Evolutionary conservation across 257 asterid species (phyloP).

Genomic region (Oldenlandia corymbosa): DNA sequence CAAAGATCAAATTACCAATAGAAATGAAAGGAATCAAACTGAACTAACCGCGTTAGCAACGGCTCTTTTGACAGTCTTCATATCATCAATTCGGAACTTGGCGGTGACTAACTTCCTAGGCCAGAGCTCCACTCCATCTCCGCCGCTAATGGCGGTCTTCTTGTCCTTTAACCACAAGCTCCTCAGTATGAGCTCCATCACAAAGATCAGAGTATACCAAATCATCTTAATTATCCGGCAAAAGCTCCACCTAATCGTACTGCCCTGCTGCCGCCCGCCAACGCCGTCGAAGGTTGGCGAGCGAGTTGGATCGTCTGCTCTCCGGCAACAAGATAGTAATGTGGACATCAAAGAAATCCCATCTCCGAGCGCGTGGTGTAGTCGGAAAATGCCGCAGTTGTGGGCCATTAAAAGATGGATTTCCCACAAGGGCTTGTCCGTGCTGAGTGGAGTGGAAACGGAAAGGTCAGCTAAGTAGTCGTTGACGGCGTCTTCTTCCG

Average conservation of each 20-base stretch:
- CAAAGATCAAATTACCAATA: too few species aligned
- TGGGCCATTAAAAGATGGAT: slow-evolving; percentile 59
- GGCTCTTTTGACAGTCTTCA: slow-evolving; percentile 33
- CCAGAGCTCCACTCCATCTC: slow-evolving; percentile 49
- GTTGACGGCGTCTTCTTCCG: slow-evolving; percentile 56
- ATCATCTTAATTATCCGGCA: slow-evolving; percentile 23
- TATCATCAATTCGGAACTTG: slow-evolving; percentile 29
- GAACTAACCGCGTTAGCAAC: slow-evolving; percentile 23
- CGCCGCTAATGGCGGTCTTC: slow-evolving; percentile 35
- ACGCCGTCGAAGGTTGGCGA: slow-evolving; percentile 26
- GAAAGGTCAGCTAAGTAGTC: slow-evolving; percentile 51
- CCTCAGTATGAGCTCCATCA: slow-evolving; percentile 26
- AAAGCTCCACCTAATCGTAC: slow-evolving; percentile 19
- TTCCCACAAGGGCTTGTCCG: slow-evolving; percentile 76
- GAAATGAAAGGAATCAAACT: too few species aligned
- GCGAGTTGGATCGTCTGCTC: slow-evolving; percentile 38
- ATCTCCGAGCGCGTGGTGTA: slow-evolving; percentile 86
- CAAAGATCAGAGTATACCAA: slow-evolving; percentile 31
- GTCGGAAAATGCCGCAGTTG: slow-evolving; percentile 41
- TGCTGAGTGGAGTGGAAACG: slow-evolving; percentile 44
- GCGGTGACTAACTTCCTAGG: slow-evolving; percentile 41
- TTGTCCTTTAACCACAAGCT: slow-evolving; percentile 35
- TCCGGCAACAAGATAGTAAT: slow-evolving; percentile 52
- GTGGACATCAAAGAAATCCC: slow-evolving; percentile 64
- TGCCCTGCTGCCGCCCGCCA: slow-evolving; percentile 11